Percentiles rank a stretch among this genome's conserved stretches.
Evolutionary conservation across 805 yeast species (phyloP).

Genomic region (Candida gorgasii): DNA sequence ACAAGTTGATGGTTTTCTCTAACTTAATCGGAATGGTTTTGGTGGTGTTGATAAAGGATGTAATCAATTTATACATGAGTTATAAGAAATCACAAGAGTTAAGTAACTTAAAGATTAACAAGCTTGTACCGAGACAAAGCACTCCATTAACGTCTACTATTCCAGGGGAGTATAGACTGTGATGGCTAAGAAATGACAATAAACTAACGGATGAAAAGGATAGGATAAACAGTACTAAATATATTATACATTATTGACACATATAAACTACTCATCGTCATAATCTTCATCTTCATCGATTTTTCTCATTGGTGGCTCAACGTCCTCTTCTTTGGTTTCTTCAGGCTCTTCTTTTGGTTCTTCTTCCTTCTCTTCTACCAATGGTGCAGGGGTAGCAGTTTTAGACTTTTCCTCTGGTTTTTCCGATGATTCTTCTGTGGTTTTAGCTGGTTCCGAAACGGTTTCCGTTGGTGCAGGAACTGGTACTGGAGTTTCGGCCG

Average conservation of each 20-base stretch:
- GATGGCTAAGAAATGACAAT: no score
- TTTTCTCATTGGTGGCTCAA: constrained; percentile 46
- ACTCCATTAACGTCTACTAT: no score
- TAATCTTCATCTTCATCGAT: constrained; percentile 49
- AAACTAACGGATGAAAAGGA: no score
- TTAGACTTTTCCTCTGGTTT: neutral
- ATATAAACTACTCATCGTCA: constrained; percentile 35
- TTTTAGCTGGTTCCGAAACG: neutral
- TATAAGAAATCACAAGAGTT: constrained; percentile 31
- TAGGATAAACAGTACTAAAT: neutral
- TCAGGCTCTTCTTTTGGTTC: constrained; percentile 17
- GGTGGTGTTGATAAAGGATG: constrained; percentile 38
- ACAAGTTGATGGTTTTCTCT: constrained; percentile 22
- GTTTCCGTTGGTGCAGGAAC: constrained; percentile 9
- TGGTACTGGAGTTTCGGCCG: constrained; percentile 7
- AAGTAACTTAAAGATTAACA: constrained; percentile 19
- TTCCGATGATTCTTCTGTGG: constrained; percentile 1
- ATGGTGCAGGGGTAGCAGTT: constrained; percentile 4
- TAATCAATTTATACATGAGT: constrained; percentile 29
- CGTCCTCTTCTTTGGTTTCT: constrained; percentile 16
- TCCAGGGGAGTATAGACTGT: no score
- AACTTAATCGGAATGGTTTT: constrained; percentile 33
- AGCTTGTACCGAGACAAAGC: neutral
- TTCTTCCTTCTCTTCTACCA: constrained; percentile 7
- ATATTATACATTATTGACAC: constrained; percentile 5